Conservation (phyloP, 148 eudicot species). For the Spergularia bocconei region DNA sequence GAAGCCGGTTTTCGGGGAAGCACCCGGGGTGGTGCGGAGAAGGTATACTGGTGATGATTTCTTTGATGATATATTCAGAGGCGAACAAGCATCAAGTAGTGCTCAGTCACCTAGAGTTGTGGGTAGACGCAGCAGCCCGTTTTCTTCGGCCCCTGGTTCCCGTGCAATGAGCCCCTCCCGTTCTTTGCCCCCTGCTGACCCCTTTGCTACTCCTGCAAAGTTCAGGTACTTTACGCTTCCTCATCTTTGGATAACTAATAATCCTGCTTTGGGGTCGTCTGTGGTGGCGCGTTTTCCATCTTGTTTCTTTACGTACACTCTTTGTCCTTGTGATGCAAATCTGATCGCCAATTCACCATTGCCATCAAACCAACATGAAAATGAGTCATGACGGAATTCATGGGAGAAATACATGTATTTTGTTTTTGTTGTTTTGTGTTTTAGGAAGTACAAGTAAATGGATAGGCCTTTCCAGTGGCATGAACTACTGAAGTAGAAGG, state of each 20-base stretch:
- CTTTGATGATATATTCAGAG: slow-evolving; percentile 76
- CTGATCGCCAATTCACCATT: no score
- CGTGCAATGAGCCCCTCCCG: slow-evolving; percentile 54
- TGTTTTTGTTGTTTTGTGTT: no score
- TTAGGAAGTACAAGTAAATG: no score
- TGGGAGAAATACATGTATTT: no score
- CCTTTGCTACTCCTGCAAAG: slow-evolving; percentile 46
- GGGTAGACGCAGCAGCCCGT: slow-evolving; percentile 28
- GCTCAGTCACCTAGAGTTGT: slow-evolving; percentile 45
- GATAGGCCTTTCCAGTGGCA: no score
- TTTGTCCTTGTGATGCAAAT: no score
- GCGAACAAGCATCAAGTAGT: slow-evolving; percentile 52
- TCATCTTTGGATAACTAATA: neutral
- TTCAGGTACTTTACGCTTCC: slow-evolving; percentile 46
- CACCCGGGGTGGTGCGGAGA: slow-evolving; percentile 32
- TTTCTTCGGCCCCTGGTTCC: slow-evolving; percentile 55
- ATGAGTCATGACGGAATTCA: no score
- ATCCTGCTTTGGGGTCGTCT: no score
- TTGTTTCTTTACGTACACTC: no score
- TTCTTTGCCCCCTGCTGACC: slow-evolving; percentile 40
- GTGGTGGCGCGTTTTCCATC: no score
- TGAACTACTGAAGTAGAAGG: no score
- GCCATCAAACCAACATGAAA: no score
- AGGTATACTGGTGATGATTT: slow-evolving; percentile 56
- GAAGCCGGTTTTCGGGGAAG: slow-evolving; percentile 76